Evolutionary conservation across 768 basidiomycete genomes (phyloP), one percentile per base, ranked within the genome.

Genomic region (Calocera cornea): DNA sequence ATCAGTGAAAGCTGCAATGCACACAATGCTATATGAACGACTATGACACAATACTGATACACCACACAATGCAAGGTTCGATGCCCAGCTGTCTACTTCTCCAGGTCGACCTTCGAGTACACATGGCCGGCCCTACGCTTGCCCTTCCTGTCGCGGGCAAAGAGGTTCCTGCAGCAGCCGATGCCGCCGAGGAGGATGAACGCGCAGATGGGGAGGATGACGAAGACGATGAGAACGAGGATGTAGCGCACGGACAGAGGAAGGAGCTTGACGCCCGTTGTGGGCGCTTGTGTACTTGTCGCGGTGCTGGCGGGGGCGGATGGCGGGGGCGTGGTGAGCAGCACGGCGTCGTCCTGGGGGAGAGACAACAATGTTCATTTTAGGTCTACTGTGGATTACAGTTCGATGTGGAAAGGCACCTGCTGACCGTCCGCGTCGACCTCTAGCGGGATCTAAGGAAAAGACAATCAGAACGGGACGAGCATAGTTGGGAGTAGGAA

Each of bases 361-460:
- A 19, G 44, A 22, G 65, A 44, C 24, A 66, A 34, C 22, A 34
- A 49, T 64, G 66, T 40, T 33, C 44, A 29, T 54, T 34, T 38
- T 65, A 36, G 67, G 69, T 64, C 24, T 40, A 64, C 33, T 22
- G 63, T n/a, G 41, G 49, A 68, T 87, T 84, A 97, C 76, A 97
- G 92, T 86, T 98, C 95, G 84, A 84, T 89, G 75, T 86, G 92
- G 73, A 90, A 78, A 79, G 93, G 95, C 86, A 95, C 92, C 91
- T 95, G 81, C 69, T 90, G 87, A 75, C 87, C 89, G 66, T 88
- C 74, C 40, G 75, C 76, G 71, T 79, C 79, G 38, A 79, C 66
- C 67, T 88, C 86, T 34, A 86, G 70, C 16, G 68, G 69, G 40
- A 75, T 65, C 71, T 74, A 31, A 8, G 49, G 1, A 31, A 34